Evolutionary conservation across 2,329 filamentous ascomycete genomes (phyloP).

Genomic region (Cercospora sp.): DNA sequence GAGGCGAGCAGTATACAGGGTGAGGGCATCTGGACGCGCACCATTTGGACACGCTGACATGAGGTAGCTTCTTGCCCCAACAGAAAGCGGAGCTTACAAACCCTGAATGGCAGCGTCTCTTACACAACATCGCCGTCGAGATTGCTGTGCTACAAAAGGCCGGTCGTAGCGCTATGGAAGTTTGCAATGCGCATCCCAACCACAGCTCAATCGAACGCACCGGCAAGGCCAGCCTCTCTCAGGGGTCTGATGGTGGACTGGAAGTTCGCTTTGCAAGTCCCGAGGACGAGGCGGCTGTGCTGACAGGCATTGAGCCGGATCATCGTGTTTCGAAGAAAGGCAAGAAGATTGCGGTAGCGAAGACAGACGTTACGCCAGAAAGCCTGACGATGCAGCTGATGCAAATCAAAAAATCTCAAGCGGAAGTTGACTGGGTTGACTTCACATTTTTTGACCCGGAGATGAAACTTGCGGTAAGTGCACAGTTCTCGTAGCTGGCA

Average conservation of each 20-base stretch:
- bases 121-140: conserved; percentile 60
- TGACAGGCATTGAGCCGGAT: conserved; percentile 2
- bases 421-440: conserved; percentile 7
- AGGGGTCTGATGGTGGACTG: background rate
- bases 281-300: conserved; percentile 1
- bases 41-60: conserved; percentile 11
- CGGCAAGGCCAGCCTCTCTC: conserved; percentile 2
- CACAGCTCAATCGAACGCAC: conserved; percentile 5
- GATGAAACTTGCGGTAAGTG: conserved; percentile 70
- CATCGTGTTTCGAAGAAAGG: background rate
- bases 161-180: conserved; percentile 39
- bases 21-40: conserved; percentile 10
- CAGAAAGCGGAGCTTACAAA: conserved; percentile 40
- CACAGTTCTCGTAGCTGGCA: background rate
- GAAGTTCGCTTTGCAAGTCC: conserved; percentile 6
- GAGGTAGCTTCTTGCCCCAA: conserved; percentile 41
- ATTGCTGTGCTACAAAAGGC: conserved; percentile 51
- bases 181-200: conserved; percentile 53
- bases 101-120: conserved; percentile 43
- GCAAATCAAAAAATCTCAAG: background rate
- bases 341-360: background rate
- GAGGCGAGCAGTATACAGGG: conserved; percentile 42
- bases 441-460: conserved; percentile 53
- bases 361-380: background rate
- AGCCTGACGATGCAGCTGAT: background rate